Base-by-base conservation (phyloP, 345 rosid genomes). In the Populus deltoides region DNA sequence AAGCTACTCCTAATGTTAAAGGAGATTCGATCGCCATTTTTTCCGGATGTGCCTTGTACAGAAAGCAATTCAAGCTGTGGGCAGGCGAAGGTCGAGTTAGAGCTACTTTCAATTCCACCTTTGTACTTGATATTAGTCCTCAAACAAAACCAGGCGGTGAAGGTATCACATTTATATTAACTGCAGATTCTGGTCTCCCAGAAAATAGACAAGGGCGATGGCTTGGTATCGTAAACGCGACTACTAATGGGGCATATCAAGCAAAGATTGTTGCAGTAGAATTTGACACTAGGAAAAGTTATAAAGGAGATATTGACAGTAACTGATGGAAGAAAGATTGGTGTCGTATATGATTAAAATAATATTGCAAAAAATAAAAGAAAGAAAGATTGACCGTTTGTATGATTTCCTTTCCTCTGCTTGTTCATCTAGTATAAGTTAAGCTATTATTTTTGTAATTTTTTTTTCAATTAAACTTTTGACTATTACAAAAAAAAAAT, bases 231-330 rank as follows among this genome's bases (percentile, higher is more conserved):
- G 90, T 90, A 66, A 92, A 91, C 69, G 72, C 51, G 13, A 72
- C 0, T 9, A 69, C 86, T 17, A 84, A 89, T n/a, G 73, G 80
- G 6, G 55, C 84, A 22, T 12, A 65, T 16, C 61, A 45, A 53
- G 86, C 89, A 10, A 49, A 18, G 29, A 85, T 89, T 2, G 90
- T 92, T 29, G 92, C 93, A 0, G 74, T 92, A 3, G 97, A 92
- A 31, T 92, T 92, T 51, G 96, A 92, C 81, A 91, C 94, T 8
- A 85, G 84, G 82, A 87, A 81, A 89, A 92, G 90, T 78, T 78
- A 76, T 36, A 71, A 77, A 0, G 77, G 72, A 39, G 94, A 92
- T 80, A 24, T 87, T 39, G 93, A 91, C 39, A 83, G 77, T 43
- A 91, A 91, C 75, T 70, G 87, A 91, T 25, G 97, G 89, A 24